Conservation (phyloP, 352 stramenopile genomes). For the Blastocystis sp. region DNA sequence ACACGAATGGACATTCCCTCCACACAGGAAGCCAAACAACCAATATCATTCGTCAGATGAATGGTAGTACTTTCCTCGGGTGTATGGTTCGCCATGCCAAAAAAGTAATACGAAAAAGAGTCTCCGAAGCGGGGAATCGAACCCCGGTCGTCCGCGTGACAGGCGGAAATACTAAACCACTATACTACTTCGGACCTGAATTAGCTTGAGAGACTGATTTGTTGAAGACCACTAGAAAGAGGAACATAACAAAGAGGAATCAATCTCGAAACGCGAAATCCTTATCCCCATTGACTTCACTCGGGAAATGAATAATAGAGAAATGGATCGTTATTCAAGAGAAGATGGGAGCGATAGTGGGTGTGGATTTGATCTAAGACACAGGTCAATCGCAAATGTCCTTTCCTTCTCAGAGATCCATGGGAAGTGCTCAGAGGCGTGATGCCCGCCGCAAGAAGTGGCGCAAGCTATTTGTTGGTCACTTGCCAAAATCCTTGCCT, state of each 20-base stretch:
- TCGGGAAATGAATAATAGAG: not conserved
- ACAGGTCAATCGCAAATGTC: no score
- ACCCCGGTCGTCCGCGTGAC: slow-evolving; percentile 56
- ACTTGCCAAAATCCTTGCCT: not conserved
- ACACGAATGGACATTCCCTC: not conserved
- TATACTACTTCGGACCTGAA: slow-evolving; percentile 54
- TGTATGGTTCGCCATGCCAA: not conserved
- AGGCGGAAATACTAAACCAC: slow-evolving; percentile 57
- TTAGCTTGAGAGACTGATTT: not conserved
- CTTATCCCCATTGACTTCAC: not conserved
- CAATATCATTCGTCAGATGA: not conserved
- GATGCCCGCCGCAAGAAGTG: not conserved
- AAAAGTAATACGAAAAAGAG: not conserved
- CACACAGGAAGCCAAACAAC: not conserved
- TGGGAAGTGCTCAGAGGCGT: not conserved
- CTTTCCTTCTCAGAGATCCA: not conserved
- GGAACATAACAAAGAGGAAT: not conserved
- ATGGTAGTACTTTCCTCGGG: not conserved
- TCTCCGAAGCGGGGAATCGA: slow-evolving; percentile 56
- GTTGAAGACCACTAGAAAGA: not conserved
- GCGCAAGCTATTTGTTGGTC: slow-evolving; percentile 27
- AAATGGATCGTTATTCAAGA: not conserved
- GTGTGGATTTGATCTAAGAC: no score
- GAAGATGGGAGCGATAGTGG: no score
- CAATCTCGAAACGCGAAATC: no score